Evolutionary conservation across 495 filamentous ascomycete genomes (phyloP).

Genomic region (Trichoderma asperelloides): DNA sequence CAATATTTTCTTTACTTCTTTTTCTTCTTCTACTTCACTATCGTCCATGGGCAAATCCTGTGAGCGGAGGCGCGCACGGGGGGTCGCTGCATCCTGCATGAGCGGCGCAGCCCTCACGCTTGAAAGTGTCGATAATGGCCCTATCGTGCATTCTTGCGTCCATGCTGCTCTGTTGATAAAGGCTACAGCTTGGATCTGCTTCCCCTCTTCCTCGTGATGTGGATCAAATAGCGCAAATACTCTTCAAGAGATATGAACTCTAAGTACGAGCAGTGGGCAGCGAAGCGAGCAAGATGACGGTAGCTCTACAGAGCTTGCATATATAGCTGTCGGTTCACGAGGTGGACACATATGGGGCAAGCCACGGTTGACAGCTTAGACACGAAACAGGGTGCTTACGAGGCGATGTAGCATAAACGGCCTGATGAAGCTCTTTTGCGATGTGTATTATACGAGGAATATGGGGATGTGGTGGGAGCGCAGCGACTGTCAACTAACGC

Average conservation of each 20-base stretch:
- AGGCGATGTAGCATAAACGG: not conserved
- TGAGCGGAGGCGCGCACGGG: slow-evolving; percentile 5
- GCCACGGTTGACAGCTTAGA: no score
- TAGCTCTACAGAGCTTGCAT: not conserved
- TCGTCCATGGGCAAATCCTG: not conserved
- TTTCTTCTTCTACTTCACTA: no score
- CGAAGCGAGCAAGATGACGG: not conserved
- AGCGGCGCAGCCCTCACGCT: slow-evolving; percentile 1
- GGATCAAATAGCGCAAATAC: not conserved
- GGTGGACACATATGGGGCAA: no score
- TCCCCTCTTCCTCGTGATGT: not conserved
- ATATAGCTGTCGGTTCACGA: no score
- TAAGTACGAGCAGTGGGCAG: not conserved
- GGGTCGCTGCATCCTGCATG: slow-evolving; percentile 1
- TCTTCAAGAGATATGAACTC: not conserved
- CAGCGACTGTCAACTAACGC: not conserved
- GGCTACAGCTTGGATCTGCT: not conserved
- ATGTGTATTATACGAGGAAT: not conserved
- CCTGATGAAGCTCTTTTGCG: not conserved
- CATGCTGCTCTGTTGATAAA: not conserved
- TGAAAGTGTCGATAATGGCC: not conserved
- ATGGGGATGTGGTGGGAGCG: not conserved
- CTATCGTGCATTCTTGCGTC: not conserved
- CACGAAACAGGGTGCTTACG: not conserved
- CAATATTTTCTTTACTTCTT: not conserved